Evolutionary conservation across 2,329 filamentous ascomycete species (phyloP).

Genomic region (Claviceps monticola): DNA sequence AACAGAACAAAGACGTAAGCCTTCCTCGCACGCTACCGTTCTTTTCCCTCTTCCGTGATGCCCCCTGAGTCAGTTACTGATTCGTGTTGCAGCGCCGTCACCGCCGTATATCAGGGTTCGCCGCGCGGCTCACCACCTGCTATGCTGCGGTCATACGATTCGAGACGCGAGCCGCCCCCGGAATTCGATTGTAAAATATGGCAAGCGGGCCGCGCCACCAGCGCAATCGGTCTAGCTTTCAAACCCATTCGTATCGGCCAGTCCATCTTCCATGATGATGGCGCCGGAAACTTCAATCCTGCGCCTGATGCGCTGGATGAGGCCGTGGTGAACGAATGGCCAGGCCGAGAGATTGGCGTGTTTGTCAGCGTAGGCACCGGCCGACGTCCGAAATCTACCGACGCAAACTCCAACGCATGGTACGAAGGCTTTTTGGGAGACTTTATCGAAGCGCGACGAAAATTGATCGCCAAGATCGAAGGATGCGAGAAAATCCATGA

Average conservation of each 20-base stretch:
- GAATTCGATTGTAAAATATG: constrained; percentile 93
- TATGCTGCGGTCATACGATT: constrained; percentile 86
- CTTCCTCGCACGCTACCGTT: background rate
- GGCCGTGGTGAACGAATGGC: constrained; percentile 86
- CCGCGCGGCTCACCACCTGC: constrained; percentile 52
- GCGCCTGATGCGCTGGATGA: constrained; percentile 77
- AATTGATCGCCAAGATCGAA: constrained; percentile 84
- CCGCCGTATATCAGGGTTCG: constrained; percentile 79
- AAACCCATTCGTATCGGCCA: constrained; percentile 93
- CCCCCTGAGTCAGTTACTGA: background rate
- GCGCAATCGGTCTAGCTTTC: constrained; percentile 80
- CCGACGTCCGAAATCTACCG: constrained; percentile 52
- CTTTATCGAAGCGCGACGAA: constrained; percentile 77
- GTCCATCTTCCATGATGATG: constrained; percentile 87
- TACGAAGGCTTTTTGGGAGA: constrained; percentile 89
- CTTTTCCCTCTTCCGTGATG: background rate
- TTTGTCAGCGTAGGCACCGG: constrained; percentile 94
- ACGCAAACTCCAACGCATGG: constrained; percentile 66
- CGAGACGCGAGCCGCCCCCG: constrained; percentile 75
- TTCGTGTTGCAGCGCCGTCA: constrained; percentile 53
- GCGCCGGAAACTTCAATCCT: constrained; percentile 82
- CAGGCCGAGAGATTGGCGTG: constrained; percentile 79
- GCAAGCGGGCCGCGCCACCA: constrained; percentile 93
- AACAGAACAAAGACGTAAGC: constrained; percentile 81
- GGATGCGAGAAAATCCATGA: constrained; percentile 86